Evolutionary conservation across 169 alveolate species (phyloP).

Genomic region (Babesia ovis): DNA sequence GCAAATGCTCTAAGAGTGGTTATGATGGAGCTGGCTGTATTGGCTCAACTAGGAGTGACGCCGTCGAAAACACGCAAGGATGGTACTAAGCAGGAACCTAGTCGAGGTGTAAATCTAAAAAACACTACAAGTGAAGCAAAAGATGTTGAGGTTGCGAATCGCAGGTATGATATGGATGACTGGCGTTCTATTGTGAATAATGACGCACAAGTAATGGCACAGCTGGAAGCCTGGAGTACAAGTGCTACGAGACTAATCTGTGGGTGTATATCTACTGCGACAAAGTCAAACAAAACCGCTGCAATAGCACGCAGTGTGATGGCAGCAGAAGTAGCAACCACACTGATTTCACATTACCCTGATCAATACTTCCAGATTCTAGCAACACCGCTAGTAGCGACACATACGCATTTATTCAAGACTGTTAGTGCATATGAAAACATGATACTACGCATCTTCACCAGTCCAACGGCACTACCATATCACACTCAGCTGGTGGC

Average conservation of each 20-base stretch:
- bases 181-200: slow-evolving; percentile 4
- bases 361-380: slow-evolving; percentile 24
- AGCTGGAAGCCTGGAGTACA: slow-evolving; percentile 14
- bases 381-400: slow-evolving; percentile 8
- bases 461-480: slow-evolving; percentile 15
- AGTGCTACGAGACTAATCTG: background rate
- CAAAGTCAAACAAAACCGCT: slow-evolving; percentile 11
- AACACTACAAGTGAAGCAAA: background rate
- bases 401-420: slow-evolving; percentile 23
- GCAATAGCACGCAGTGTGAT: slow-evolving; percentile 22
- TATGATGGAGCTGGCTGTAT: slow-evolving; percentile 29
- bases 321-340: slow-evolving; percentile 46
- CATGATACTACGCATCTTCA: slow-evolving; percentile 41
- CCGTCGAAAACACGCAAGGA: slow-evolving; percentile 7
- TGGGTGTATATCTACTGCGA: slow-evolving; percentile 14
- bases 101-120: background rate
- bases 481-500: slow-evolving; percentile 21
- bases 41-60: slow-evolving; percentile 30
- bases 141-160: background rate
- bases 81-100: background rate
- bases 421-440: slow-evolving; percentile 22
- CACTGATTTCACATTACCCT: slow-evolving; percentile 35
- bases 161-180: slow-evolving; percentile 11
- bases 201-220: slow-evolving; percentile 18
- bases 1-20: slow-evolving; percentile 23